These are phyloP conservation scores for Rubia occidens DNA, from an alignment of 305 asterid species.

Conservation along the genomic window DNA sequence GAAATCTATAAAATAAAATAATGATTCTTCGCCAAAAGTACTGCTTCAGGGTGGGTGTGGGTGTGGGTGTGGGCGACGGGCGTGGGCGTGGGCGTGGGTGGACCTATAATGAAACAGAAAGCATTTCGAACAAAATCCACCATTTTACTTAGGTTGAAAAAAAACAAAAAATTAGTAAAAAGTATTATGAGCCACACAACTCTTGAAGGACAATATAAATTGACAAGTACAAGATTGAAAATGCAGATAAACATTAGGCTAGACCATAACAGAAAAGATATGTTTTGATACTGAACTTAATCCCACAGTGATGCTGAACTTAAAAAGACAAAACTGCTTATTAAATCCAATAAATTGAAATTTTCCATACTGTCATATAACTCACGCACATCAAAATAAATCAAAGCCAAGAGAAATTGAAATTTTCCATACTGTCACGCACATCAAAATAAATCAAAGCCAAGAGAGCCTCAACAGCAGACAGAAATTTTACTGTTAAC, in stretches of 20 bases:
- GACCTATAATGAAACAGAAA: not conserved
- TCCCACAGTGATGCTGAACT: not conserved
- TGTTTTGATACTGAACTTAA: not conserved
- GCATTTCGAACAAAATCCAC: not conserved
- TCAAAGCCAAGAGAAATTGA: not conserved
- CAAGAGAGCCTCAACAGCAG: not conserved
- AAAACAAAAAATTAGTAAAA: not conserved
- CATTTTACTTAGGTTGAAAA: not conserved
- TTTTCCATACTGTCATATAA: not conserved
- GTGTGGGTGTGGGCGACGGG: too few relatives aligned
- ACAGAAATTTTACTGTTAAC: slow-evolving; percentile 13
- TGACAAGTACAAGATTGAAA: not conserved
- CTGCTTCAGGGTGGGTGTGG: too few relatives aligned
- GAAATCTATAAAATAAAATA: not conserved
- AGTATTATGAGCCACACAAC: not conserved
- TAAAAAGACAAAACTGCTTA: not conserved
- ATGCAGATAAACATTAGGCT: not conserved
- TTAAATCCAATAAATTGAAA: slow-evolving; percentile 2
- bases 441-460: not conserved
- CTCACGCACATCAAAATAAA: not conserved
- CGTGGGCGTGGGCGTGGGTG: too few relatives aligned
- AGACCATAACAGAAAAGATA: not conserved
- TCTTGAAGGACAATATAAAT: not conserved
- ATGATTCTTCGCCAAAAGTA: not conserved
- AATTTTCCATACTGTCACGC: not conserved